Evolutionary conservation across 768 basidiomycete genomes (phyloP), one percentile per base, ranked within the genome.

Genomic region (Pleurotus tuoliensis): DNA sequence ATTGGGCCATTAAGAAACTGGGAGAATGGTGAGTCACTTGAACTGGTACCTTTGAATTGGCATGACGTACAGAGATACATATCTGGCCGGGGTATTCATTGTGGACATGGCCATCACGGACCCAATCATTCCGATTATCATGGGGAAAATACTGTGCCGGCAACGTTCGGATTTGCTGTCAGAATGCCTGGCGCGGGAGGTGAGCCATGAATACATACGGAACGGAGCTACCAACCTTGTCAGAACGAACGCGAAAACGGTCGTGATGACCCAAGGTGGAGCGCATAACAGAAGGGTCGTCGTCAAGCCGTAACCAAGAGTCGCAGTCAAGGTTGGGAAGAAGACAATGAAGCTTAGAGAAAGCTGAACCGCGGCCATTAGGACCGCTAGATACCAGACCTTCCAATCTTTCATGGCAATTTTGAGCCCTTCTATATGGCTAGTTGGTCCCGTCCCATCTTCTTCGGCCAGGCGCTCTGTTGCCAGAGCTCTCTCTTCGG

Each of bases 301-400:
- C 11, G 83, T 86, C 15, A 71, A 66, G 61, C 67, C 73, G 71
- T 76, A 84, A n/a, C 84, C 84, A 63, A 88, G 72, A 3, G 86
- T 88, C n/a, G 74, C 76, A n/a, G 75, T 77, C 11, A 88, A 67
- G 1, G 85, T 82, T 12, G 82, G 84, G 69, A 86, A 85, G 69
- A 80, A 84, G 27, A 77, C 78, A 63, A 84, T 82, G 71, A 85
- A 86, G 4, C 75, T 76, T 7, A 84, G 61, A 13, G 82, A 58
- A 15, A 67, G 76, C 48, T 81, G 66, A 51, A 80, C 76, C 64
- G 73, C 67, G 59, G 73, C 74, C 52, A 84, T 67, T 8, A 79
- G 73, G 37, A 86, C 53, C 39, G 79, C 75, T 50, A 88, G 73
- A 76, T 77, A 83, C 81, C 85, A 88, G 47, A 88, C 82, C 64